Evolutionary conservation across 306 rosid species (phyloP), one percentile per base, ranked within the genome.

Genomic region (Quercus glauca): DNA sequence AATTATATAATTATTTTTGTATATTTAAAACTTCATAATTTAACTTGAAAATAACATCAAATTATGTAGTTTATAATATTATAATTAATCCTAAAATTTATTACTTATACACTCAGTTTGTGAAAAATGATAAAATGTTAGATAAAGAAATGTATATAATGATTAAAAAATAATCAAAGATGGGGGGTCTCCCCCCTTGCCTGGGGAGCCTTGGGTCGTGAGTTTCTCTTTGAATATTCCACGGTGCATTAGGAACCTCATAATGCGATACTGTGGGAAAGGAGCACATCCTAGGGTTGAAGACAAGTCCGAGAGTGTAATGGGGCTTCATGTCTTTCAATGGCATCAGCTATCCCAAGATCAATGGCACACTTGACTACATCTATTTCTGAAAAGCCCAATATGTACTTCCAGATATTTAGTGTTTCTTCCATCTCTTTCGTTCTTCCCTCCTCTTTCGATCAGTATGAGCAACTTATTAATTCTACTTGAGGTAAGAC

Each of bases 321-420:
- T 80, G 75, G 90, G 85, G 4, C 69, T 37, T 69, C 87, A 65
- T 88, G 85, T 6, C 17, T 75, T 84, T 89, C 97, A 4, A 94
- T 84, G 65, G 85, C 77, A 7, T 94, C 97, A 0, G 92, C 88
- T 73, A 94, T 85, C 73, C 85, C 87, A 15, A 94, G 92, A 63
- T 94, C 90, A 58, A 94, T 75, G 19, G 89, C 90, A 71, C 97
- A 88, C 75, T 84, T 92, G 25, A 94, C 84, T 2, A 85, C 93
- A 1, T 90, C 91, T 23, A 76, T 52, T 81, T 94, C 96, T 0
- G 71, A 80, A 72, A 87, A 90, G 15, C 98, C 91, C 4, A 87
- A 86, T 56, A 83, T 53, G 84, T 87, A 88, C 37, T 73, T 89
- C 91, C 89, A 89, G 0, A 88, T 78, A 1, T 77, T 70, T 13